A percentile compares a stretch with the other conserved stretches of the same genome.
phyloP scores from a whole-genome alignment of 495 filamentous ascomycete species.

The Halenospora varia region DNA sequence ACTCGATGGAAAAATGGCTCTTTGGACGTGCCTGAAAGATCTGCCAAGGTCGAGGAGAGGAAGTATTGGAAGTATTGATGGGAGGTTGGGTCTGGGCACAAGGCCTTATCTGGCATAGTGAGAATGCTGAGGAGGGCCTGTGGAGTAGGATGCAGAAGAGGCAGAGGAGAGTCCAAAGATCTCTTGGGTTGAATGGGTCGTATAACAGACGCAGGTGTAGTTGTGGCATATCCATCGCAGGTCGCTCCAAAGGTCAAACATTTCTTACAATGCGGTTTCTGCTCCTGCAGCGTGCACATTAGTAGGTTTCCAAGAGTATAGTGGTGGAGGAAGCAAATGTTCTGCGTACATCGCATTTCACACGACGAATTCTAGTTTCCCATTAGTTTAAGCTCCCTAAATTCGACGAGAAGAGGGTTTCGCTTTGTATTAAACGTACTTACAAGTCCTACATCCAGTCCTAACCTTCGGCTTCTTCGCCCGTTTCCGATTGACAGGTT shows the following conservation, averaged over 20 bases:
- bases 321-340: too few relatives aligned
- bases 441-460: slow-evolving; percentile 35
- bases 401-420: too few relatives aligned
- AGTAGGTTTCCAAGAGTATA: too few relatives aligned
- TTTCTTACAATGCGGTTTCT: slow-evolving; percentile 42
- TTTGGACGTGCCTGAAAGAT: slow-evolving; percentile 54
- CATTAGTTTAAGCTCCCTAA: neutral
- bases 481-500: slow-evolving; percentile 6
- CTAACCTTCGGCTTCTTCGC: slow-evolving; percentile 31
- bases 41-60: slow-evolving; percentile 44
- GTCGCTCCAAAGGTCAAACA: slow-evolving; percentile 44
- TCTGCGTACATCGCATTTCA: slow-evolving; percentile 48
- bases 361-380: slow-evolving; percentile 27
- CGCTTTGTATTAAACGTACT: slow-evolving; percentile 22
- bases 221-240: slow-evolving; percentile 47
- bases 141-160: too few relatives aligned
- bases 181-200: neutral
- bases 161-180: too few relatives aligned
- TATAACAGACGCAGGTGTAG: neutral
- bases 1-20: slow-evolving; percentile 52
- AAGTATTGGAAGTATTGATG: slow-evolving; percentile 53
- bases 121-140: neutral
- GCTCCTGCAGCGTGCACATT: too few relatives aligned
- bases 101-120: neutral
- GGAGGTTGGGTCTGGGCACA: slow-evolving; percentile 4